Percentiles rank a stretch among this genome's conserved stretches.
Conservation (phyloP, 2,329 filamentous ascomycete genomes). For the Chrysosporium keratinophilum region DNA sequence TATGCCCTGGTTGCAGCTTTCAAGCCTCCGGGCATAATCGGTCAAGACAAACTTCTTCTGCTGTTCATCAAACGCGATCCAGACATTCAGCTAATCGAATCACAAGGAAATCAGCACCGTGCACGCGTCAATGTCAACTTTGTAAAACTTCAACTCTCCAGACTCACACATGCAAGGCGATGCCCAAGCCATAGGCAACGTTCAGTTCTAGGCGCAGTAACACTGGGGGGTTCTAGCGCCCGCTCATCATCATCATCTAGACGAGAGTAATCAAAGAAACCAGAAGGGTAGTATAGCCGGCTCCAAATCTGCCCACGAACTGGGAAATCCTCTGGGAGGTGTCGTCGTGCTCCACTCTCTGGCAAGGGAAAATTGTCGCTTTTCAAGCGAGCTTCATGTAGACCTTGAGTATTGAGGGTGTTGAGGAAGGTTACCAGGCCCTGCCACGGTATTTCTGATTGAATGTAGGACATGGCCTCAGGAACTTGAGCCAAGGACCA, state of each 20-base stretch:
- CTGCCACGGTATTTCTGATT: constrained; percentile 42
- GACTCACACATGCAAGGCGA: constrained; percentile 35
- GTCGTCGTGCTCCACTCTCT: constrained; percentile 33
- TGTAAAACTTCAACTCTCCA: neutral
- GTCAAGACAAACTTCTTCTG: constrained; percentile 28
- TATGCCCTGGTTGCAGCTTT: neutral
- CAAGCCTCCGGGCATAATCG: constrained; percentile 20
- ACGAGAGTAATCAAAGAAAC: constrained; percentile 41
- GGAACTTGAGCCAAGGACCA: constrained; percentile 34
- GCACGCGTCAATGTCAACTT: neutral
- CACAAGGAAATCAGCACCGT: neutral
- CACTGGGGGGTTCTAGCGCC: constrained; percentile 41
- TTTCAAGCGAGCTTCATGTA: constrained; percentile 29
- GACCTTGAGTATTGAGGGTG: constrained; percentile 36
- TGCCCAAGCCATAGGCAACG: constrained; percentile 44
- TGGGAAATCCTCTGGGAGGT: constrained; percentile 50
- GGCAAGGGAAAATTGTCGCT: constrained; percentile 33
- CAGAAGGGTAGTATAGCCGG: constrained; percentile 38
- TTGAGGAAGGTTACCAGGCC: constrained; percentile 45
- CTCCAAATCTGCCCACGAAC: constrained; percentile 48
- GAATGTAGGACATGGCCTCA: constrained; percentile 31
- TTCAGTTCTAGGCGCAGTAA: constrained; percentile 40
- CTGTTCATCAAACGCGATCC: constrained; percentile 30
- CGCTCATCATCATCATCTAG: constrained; percentile 47
- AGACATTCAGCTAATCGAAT: constrained; percentile 27